Base-by-base conservation (phyloP, 2,329 filamentous ascomycete genomes). In the Calycina marina region DNA sequence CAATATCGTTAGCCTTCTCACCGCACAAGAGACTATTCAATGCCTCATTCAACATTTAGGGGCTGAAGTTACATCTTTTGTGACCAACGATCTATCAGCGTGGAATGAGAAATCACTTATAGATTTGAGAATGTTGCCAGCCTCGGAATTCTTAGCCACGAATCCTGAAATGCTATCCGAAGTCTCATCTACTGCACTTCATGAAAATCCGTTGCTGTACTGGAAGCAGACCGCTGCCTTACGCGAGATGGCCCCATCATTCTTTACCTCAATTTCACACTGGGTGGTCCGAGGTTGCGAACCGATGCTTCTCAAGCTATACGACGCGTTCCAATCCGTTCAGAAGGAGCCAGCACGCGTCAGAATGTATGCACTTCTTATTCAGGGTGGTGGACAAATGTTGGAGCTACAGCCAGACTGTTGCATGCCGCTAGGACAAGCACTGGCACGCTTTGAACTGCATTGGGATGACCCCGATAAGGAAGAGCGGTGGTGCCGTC, bases 331-430 rank as follows among this genome's bases (percentile, higher is more conserved):
- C 14, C 20, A 28, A 28, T 15, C 20, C 14, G 31, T 14, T 18
- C 20, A 33, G 24, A 14, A n/a, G 13, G 14, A 33, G 20, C 31
- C 20, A 13, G 25, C 31, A 28, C 24, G 31, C 4, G 14, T 22
- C 3, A 9, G 20, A 33, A 33, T 33, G 31, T 33, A 33, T 18
- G 20, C 20, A 18, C 31, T 33, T 27, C 8, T 33, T 18, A 33
- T 33, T 27, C 31, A 33, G 12, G 31, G 31, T 15, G 31, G 31
- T 13, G 31, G 31, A 27, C 24, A n/a, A 9, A 33, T 33, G 12
- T 33, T 28, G 24, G 20, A n/a, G 20, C n/a, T 24, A 24, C 20
- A 24, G n/a, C 20, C 20, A 24, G n/a, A n/a, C n/a, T n/a, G n/a
- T n/a, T n/a, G n/a, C n/a, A n/a, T n/a, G n/a, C n/a, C n/a, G n/a